A percentile compares a stretch with the other conserved stretches of the same genome.
Evolutionary conservation across 2,329 filamentous ascomycete genomes (phyloP).

Genomic region (Geosmithia flava): DNA sequence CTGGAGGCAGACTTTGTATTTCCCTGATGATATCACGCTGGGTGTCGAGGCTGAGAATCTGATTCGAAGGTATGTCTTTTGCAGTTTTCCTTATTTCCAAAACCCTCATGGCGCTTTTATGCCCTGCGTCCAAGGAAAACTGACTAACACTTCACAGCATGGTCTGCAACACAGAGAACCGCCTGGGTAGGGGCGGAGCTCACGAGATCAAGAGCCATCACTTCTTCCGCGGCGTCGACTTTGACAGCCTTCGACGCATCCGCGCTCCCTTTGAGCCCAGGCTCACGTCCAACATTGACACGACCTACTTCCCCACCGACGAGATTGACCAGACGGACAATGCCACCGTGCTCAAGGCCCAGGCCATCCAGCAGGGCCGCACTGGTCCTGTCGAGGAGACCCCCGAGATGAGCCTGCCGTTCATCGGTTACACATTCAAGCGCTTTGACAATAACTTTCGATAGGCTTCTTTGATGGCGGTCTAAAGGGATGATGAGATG

Average conservation of each 20-base stretch:
- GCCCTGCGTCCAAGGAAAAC: not conserved
- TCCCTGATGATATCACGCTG: constrained; percentile 88
- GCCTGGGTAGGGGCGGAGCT: constrained; percentile 75
- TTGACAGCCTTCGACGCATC: constrained; percentile 84
- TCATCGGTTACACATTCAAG: constrained; percentile 63
- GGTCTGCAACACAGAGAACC: constrained; percentile 87
- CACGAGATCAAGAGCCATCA: constrained; percentile 87
- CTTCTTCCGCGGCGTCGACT: constrained; percentile 96
- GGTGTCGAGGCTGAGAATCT: constrained; percentile 83
- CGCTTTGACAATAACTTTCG: constrained; percentile 70
- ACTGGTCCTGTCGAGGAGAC: constrained; percentile 54
- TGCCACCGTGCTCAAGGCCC: constrained; percentile 72
- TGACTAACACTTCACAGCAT: constrained; percentile 41
- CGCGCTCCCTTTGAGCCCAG: constrained; percentile 93
- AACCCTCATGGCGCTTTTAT: not conserved
- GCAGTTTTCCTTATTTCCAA: not conserved
- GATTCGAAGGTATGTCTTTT: constrained; percentile 62
- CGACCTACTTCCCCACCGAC: constrained; percentile 96
- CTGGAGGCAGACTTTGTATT: constrained; percentile 91
- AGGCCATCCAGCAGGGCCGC: constrained; percentile 59
- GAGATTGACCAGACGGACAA: constrained; percentile 97
- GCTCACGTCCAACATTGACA: constrained; percentile 85
- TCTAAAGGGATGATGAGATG: too few relatives aligned
- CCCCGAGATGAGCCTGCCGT: constrained; percentile 90
- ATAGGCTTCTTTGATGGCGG: constrained; percentile 17